Evolutionary conservation across 164 flowering plant genomes (phyloP).

Genomic region (Magnolia changhungtana): DNA sequence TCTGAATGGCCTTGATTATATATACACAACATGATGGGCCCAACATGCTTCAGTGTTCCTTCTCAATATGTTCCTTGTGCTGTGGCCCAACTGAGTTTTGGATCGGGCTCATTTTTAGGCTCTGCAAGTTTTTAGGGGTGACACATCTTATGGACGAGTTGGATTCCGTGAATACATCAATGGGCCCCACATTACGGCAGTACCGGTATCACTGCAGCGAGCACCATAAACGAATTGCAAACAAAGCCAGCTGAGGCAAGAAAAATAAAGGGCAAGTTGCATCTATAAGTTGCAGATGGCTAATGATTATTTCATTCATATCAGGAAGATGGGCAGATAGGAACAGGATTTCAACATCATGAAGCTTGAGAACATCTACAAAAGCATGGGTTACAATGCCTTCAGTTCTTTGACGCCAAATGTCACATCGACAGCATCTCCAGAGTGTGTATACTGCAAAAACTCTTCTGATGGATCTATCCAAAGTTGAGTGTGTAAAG

Average conservation of each 20-base stretch:
- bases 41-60: no score
- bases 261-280: background rate
- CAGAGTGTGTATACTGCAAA: conserved; percentile 75
- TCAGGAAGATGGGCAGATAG: background rate
- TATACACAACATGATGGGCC: no score
- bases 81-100: no score
- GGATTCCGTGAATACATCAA: no score
- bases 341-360: background rate
- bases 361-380: background rate
- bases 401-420: conserved; percentile 90
- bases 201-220: no score
- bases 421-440: conserved; percentile 90
- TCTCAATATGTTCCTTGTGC: no score
- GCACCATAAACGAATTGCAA: background rate
- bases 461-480: conserved; percentile 95
- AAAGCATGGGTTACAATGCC: conserved; percentile 31
- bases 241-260: background rate
- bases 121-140: no score
- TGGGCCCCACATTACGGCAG: no score
- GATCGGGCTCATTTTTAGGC: no score
- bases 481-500: conserved; percentile 93
- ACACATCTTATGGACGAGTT: no score
- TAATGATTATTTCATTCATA: background rate
- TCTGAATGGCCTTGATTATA: no score
- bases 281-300: background rate